These are phyloP conservation scores for Cyberlindnera petersonii DNA, from an alignment of 805 yeast genomes.

Conservation along the genomic window DNA sequence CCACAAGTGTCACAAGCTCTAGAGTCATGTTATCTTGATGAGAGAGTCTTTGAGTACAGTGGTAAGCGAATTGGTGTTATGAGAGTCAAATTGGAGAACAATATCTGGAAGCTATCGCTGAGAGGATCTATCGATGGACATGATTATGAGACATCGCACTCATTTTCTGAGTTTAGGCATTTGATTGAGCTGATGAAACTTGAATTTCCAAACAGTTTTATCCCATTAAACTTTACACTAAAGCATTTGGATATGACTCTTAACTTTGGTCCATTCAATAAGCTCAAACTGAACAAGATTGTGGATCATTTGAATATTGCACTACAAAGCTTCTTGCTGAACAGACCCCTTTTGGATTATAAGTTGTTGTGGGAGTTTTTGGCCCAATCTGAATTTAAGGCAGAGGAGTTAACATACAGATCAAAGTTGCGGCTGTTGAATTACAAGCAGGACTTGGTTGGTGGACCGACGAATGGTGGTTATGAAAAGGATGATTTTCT, in stretches of 20 bases:
- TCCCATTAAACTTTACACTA: conserved; percentile 27
- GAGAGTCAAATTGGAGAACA: conserved; percentile 32
- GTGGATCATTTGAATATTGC: conserved; percentile 47
- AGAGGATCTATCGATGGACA: conserved; percentile 21
- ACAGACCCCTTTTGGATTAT: conserved; percentile 33
- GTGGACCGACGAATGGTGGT: background rate
- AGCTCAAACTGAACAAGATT: conserved; percentile 44
- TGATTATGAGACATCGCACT: conserved; percentile 24
- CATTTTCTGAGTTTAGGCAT: conserved; percentile 31
- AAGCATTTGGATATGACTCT: conserved; percentile 19
- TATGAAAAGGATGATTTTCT: conserved; percentile 18
- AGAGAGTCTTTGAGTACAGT: conserved; percentile 20
- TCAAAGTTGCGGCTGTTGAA: conserved; percentile 24
- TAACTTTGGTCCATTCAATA: conserved; percentile 33
- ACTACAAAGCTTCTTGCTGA: conserved; percentile 40
- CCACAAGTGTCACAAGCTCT: conserved; percentile 32
- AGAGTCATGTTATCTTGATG: conserved; percentile 27
- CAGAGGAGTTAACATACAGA: conserved; percentile 34
- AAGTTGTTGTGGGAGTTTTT: conserved; percentile 43
- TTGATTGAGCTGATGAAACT: conserved; percentile 33
- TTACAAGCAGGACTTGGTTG: conserved; percentile 29
- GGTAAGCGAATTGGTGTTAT: conserved; percentile 31
- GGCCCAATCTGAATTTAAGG: conserved; percentile 28
- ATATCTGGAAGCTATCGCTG: conserved; percentile 27
- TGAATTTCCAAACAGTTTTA: conserved; percentile 34